These are phyloP conservation scores for Candida maesae DNA, from an alignment of 805 yeast genomes.

Conservation along the genomic window DNA sequence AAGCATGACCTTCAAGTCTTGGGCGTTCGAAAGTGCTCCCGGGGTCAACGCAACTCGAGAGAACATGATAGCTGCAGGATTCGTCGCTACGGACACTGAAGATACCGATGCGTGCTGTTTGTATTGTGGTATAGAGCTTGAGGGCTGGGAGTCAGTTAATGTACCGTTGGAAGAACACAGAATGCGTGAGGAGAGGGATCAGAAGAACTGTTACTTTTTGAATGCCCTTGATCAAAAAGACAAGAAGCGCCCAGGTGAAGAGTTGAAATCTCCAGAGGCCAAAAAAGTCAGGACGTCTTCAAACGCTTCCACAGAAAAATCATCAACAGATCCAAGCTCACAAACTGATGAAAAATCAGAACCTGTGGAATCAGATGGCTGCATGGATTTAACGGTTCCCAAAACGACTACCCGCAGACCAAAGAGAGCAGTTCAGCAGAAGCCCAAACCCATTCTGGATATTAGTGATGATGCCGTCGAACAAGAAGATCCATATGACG, in stretches of 20 bases:
- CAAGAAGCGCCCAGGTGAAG: not conserved
- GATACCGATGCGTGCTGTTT: slow-evolving; percentile 60
- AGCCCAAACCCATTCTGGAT: too few relatives aligned
- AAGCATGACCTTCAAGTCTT: slow-evolving; percentile 36
- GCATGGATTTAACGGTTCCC: too few relatives aligned
- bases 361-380: too few relatives aligned
- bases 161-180: slow-evolving; percentile 59
- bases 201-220: slow-evolving; percentile 36
- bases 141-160: slow-evolving; percentile 71
- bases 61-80: slow-evolving; percentile 58
- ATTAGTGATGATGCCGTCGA: not conserved
- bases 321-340: too few relatives aligned
- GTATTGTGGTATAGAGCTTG: slow-evolving; percentile 58
- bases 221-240: slow-evolving; percentile 1
- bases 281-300: slow-evolving; percentile 1
- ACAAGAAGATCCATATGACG: slow-evolving; percentile 6
- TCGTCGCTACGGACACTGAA: slow-evolving; percentile 28
- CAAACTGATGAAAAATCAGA: too few relatives aligned
- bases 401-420: too few relatives aligned
- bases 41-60: slow-evolving; percentile 37
- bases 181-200: too few relatives aligned
- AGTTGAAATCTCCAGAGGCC: not conserved
- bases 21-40: slow-evolving; percentile 46
- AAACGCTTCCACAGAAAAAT: too few relatives aligned
- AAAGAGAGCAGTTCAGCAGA: too few relatives aligned